phyloP scores from a whole-genome alignment of 805 yeast genomes.

The Candida endomychidarum region DNA sequence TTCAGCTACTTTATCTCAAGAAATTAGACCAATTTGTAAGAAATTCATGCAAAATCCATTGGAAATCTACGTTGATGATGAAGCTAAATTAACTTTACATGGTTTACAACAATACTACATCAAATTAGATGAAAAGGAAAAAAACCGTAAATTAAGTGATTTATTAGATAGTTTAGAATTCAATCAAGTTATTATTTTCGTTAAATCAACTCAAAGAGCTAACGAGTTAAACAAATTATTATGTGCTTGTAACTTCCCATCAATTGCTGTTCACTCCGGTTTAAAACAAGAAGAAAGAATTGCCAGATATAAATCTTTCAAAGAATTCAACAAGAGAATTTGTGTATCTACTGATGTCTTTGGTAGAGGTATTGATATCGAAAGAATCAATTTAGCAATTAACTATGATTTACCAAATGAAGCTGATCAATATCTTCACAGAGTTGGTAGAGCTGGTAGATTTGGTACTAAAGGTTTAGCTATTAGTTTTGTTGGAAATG shows the following conservation, averaged over 20 bases:
- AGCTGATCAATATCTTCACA: conserved; percentile 97
- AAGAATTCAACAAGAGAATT: conserved; percentile 97
- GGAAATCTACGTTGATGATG: conserved; percentile 97
- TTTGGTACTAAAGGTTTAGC: conserved; percentile 99
- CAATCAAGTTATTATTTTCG: conserved; percentile 97
- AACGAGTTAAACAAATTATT: conserved; percentile 85
- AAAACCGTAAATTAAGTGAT: conserved; percentile 90
- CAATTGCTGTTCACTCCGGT: conserved; percentile 94
- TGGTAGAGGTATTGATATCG: conserved; percentile 99
- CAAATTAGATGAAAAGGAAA: conserved; percentile 85
- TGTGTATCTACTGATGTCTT: conserved; percentile 98
- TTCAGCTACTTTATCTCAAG: conserved; percentile 92
- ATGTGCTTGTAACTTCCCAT: conserved; percentile 92
- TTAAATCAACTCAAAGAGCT: conserved; percentile 88
- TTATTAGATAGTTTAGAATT: conserved; percentile 91
- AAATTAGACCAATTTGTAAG: conserved; percentile 94
- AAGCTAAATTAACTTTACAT: conserved; percentile 93
- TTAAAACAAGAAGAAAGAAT: conserved; percentile 98
- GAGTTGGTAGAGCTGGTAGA: conserved; percentile 99
- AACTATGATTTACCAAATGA: conserved; percentile 95
- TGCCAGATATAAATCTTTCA: conserved; percentile 91
- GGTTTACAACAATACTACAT: conserved; percentile 96
- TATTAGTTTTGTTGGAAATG: conserved; percentile 80
- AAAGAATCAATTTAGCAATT: conserved; percentile 96
- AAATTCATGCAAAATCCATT: conserved; percentile 97